These are phyloP conservation scores for Chloris gayana DNA, from an alignment of 176 grass and related monocot species.

Conservation along the genomic window DNA sequence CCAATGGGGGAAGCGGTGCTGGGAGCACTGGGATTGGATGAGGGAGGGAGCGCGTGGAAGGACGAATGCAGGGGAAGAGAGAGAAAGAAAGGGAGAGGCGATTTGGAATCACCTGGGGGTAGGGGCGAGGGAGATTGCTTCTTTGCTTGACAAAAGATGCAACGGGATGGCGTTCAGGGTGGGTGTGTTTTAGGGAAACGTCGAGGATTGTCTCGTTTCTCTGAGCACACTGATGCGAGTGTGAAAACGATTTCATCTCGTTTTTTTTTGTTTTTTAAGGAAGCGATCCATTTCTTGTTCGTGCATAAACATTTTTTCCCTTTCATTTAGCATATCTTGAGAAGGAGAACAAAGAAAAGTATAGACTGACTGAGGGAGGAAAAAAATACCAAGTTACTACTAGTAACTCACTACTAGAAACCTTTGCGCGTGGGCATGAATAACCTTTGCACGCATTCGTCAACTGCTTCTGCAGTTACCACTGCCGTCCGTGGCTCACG, in stretches of 20 bases:
- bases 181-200: conserved; percentile 7
- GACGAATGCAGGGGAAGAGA: background rate
- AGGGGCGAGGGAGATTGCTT: conserved; percentile 39
- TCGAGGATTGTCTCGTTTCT: background rate
- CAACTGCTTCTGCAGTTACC: background rate
- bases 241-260: background rate
- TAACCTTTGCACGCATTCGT: background rate
- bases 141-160: conserved; percentile 45
- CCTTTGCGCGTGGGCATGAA: no score
- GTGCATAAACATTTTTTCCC: background rate
- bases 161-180: background rate
- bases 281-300: background rate
- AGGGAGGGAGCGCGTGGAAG: background rate
- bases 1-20: conserved; percentile 8
- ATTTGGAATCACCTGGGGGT: conserved; percentile 47
- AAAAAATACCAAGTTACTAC: no score
- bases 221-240: background rate
- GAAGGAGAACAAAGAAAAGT: background rate
- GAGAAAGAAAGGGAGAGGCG: background rate
- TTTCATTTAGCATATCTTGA: background rate
- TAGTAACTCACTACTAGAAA: no score
- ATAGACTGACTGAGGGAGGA: background rate
- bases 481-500: background rate
- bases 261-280: background rate
- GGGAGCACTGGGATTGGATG: no score